These are phyloP conservation scores for Colletotrichum somersetense DNA, from an alignment of 2,329 filamentous ascomycete genomes.

Conservation along the genomic window DNA sequence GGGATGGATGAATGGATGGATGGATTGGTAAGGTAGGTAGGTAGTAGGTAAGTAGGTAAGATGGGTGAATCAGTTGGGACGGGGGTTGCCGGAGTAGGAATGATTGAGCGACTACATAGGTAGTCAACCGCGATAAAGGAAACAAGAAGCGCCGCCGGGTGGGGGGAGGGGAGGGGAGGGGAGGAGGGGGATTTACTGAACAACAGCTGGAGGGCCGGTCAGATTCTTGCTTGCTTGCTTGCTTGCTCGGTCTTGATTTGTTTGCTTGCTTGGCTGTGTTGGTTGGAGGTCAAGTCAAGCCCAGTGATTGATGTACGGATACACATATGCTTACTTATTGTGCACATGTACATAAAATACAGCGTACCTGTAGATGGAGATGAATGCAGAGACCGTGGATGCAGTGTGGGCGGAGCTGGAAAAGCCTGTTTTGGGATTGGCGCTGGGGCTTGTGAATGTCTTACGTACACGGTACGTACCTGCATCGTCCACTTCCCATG, in stretches of 20 bases:
- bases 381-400: background rate
- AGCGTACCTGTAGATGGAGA: background rate
- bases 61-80: background rate
- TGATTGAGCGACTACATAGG: background rate
- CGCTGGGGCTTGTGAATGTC: no score
- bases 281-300: background rate
- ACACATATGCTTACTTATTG: no score
- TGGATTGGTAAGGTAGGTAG: no score
- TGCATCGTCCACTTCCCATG: no score
- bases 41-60: background rate
- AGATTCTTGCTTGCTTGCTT: background rate
- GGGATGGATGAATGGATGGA: background rate
- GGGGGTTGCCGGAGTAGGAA: background rate
- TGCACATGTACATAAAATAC: no score
- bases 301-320: no score
- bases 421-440: background rate
- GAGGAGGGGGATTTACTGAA: background rate
- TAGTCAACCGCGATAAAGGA: background rate
- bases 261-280: background rate
- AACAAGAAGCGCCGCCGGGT: no score
- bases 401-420: background rate
- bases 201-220: background rate
- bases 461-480: no score
- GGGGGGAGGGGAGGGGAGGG: no score
- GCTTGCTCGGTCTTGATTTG: background rate